A percentile compares a stretch with the other conserved stretches of the same genome.
Conservation (phyloP, 75 land plant species). For the Larix kaempferi region DNA sequence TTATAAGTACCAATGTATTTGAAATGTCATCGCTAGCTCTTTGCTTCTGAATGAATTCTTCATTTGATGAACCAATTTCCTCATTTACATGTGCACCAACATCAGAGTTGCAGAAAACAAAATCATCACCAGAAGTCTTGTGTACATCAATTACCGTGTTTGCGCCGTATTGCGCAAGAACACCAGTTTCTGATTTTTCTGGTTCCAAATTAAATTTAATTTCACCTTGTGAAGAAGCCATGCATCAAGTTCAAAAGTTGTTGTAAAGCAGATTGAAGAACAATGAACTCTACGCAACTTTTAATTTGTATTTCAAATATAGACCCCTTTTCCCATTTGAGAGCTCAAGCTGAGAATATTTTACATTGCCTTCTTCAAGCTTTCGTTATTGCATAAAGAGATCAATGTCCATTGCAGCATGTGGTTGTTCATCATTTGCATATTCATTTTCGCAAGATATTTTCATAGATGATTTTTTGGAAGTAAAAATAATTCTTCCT, state of each 20-base stretch:
- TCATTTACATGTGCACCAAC: background rate
- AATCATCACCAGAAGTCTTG: background rate
- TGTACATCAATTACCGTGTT: background rate
- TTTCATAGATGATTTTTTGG: no score
- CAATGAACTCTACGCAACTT: no score
- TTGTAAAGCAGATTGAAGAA: no score
- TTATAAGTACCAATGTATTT: conserved; percentile 13
- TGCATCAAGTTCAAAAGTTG: background rate
- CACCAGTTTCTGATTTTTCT: background rate
- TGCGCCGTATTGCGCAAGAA: background rate
- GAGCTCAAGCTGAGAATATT: no score
- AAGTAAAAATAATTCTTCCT: background rate
- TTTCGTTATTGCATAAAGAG: no score
- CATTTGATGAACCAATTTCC: background rate
- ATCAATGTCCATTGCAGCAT: no score
- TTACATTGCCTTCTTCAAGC: no score
- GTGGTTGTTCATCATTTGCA: no score
- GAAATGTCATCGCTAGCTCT: background rate
- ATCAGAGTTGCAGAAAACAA: background rate
- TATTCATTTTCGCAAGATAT: no score
- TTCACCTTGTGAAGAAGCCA: conserved; percentile 5
- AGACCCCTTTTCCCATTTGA: no score
- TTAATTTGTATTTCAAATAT: no score
- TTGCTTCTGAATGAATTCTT: background rate
- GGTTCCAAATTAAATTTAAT: background rate